Evolutionary conservation across 345 rosid genomes (phyloP).

Genomic region (Carallia brachiata): DNA sequence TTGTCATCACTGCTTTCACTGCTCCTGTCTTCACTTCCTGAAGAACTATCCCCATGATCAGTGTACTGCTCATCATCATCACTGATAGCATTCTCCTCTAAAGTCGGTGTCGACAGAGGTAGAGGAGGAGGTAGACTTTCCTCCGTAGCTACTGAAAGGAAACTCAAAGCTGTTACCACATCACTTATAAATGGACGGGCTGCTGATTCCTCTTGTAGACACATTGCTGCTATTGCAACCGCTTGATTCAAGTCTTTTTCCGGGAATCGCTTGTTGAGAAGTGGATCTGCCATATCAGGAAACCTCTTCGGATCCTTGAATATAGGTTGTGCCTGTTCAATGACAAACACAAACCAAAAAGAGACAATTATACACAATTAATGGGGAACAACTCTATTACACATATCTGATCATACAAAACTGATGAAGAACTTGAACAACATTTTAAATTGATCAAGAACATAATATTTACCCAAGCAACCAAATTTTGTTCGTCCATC

Average conservation of each 20-base stretch:
- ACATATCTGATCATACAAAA: neutral
- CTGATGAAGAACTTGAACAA: neutral
- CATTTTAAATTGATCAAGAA: neutral
- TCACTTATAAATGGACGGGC: slow-evolving; percentile 84
- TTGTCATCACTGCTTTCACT: neutral
- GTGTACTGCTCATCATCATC: slow-evolving; percentile 1
- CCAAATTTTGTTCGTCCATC: slow-evolving; percentile 62
- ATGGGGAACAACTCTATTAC: too few species aligned
- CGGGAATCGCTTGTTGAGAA: slow-evolving; percentile 43
- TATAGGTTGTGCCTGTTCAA: slow-evolving; percentile 60
- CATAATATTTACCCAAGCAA: slow-evolving; percentile 61
- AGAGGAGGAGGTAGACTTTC: slow-evolving; percentile 1
- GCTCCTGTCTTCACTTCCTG: slow-evolving; percentile 1
- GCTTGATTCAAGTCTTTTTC: slow-evolving; percentile 80
- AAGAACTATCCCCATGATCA: slow-evolving; percentile 5
- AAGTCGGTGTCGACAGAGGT: slow-evolving; percentile 9
- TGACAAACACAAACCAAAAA: neutral
- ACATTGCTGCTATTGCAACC: slow-evolving; percentile 86
- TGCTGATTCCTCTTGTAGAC: slow-evolving; percentile 68
- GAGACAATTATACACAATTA: neutral
- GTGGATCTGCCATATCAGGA: slow-evolving; percentile 78
- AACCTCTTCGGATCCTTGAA: slow-evolving; percentile 67
- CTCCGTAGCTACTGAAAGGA: slow-evolving; percentile 37
- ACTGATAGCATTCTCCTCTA: slow-evolving; percentile 4
- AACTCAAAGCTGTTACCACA: slow-evolving; percentile 63